These are phyloP conservation scores for Hysterangium stoloniferum DNA, from an alignment of 768 basidiomycete genomes.

Conservation along the genomic window DNA sequence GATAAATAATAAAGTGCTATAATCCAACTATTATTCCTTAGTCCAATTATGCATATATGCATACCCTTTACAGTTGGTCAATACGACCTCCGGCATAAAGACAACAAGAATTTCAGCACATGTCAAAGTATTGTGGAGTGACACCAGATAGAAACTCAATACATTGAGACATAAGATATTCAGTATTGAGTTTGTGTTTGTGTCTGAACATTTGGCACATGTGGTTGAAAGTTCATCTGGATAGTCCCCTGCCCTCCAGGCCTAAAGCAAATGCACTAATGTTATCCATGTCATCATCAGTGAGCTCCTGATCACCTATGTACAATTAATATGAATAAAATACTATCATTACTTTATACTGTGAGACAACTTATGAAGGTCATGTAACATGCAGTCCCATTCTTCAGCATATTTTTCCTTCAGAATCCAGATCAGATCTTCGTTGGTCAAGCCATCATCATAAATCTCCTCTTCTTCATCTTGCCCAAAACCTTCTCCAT, in stretches of 20 bases:
- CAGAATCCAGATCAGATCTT: neutral
- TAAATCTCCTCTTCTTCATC: neutral
- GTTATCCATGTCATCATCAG: conserved; percentile 4
- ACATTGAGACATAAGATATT: conserved; percentile 14
- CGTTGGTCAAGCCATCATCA: neutral
- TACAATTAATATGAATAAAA: neutral
- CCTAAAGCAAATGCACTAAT: neutral
- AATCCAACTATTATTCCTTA: too few relatives aligned
- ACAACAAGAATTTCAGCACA: conserved; percentile 36
- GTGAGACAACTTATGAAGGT: neutral
- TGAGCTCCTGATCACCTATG: neutral
- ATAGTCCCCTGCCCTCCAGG: neutral
- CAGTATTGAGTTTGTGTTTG: neutral
- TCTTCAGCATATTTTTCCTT: neutral
- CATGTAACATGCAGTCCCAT: neutral
- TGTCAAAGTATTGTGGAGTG: conserved; percentile 29
- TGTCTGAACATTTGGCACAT: neutral
- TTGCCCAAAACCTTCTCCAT: too few relatives aligned
- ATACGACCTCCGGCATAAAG: conserved; percentile 28
- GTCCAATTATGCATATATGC: too few relatives aligned
- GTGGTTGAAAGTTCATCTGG: neutral
- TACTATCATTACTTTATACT: neutral
- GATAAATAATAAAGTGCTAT: too few relatives aligned
- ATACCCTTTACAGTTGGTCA: too few relatives aligned
- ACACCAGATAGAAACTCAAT: conserved; percentile 27